A percentile compares a stretch with the other conserved stretches of the same genome.
Conservation (phyloP, 2,329 filamentous ascomycete species). For the Colletotrichum endophyticum region DNA sequence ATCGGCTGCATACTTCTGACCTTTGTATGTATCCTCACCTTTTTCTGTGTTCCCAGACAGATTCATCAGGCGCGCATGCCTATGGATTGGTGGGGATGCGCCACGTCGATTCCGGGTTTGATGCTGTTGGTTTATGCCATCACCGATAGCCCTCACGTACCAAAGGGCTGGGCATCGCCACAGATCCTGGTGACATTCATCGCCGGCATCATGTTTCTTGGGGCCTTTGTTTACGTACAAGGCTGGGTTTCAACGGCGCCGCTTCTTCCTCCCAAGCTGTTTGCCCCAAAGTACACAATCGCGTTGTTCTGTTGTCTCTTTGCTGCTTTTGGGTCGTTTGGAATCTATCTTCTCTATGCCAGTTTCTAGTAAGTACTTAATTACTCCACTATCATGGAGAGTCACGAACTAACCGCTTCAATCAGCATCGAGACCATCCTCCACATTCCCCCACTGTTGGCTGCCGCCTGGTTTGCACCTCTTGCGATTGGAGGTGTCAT, state of each 20-base stretch:
- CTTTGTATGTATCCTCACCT: slow-evolving; percentile 56
- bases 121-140: background rate
- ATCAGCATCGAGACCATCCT: slow-evolving; percentile 62
- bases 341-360: background rate
- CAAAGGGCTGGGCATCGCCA: background rate
- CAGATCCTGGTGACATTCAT: background rate
- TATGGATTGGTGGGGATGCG: slow-evolving; percentile 28
- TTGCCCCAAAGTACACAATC: background rate
- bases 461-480: slow-evolving; percentile 63
- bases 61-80: slow-evolving; percentile 52
- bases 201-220: background rate
- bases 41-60: background rate
- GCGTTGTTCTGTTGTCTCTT: background rate
- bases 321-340: background rate
- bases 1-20: background rate
- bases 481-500: slow-evolving; percentile 55
- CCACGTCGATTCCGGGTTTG: background rate
- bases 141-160: background rate
- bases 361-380: background rate
- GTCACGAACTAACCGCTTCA: slow-evolving; percentile 52
- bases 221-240: background rate
- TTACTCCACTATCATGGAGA: background rate
- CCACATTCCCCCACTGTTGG: slow-evolving; percentile 64
- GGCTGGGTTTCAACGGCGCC: background rate
- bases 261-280: background rate